Evolutionary conservation across 345 rosid species (phyloP).

Genomic region (Capsella bursapastoris): DNA sequence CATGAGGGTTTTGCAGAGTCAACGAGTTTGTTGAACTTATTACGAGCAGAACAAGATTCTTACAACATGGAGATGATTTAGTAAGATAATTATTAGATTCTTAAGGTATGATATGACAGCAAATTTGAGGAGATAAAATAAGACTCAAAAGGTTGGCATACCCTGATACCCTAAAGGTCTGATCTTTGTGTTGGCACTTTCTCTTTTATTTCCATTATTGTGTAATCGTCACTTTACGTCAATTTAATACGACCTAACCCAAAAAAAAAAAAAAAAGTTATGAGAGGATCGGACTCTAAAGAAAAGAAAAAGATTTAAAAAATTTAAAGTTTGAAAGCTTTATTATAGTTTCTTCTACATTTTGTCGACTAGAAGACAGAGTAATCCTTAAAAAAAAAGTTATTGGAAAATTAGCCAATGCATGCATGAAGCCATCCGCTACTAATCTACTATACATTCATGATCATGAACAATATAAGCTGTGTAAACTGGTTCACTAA

Average conservation of each 20-base stretch:
- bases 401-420: background rate
- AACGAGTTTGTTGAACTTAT: slow-evolving; percentile 22
- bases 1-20: slow-evolving; percentile 27
- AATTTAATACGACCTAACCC: slow-evolving; percentile 3
- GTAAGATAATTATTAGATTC: background rate
- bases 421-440: slow-evolving; percentile 8
- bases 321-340: slow-evolving; percentile 13
- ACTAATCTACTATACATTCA: background rate
- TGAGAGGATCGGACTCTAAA: background rate
- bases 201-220: slow-evolving; percentile 22
- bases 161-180: slow-evolving; percentile 8
- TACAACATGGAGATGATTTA: slow-evolving; percentile 13
- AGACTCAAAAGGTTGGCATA: slow-evolving; percentile 35
- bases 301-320: background rate
- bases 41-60: slow-evolving; percentile 25
- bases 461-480: background rate
- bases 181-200: slow-evolving; percentile 9
- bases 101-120: slow-evolving; percentile 30
- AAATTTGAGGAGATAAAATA: slow-evolving; percentile 21
- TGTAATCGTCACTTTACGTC: slow-evolving; percentile 8
- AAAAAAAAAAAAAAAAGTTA: background rate
- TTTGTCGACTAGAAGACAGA: background rate
- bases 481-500: background rate
- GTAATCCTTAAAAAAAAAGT: background rate
- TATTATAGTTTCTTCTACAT: background rate